These are phyloP conservation scores for Lanzia echinophila DNA, from an alignment of 2,329 filamentous ascomycete genomes.

Conservation along the genomic window DNA sequence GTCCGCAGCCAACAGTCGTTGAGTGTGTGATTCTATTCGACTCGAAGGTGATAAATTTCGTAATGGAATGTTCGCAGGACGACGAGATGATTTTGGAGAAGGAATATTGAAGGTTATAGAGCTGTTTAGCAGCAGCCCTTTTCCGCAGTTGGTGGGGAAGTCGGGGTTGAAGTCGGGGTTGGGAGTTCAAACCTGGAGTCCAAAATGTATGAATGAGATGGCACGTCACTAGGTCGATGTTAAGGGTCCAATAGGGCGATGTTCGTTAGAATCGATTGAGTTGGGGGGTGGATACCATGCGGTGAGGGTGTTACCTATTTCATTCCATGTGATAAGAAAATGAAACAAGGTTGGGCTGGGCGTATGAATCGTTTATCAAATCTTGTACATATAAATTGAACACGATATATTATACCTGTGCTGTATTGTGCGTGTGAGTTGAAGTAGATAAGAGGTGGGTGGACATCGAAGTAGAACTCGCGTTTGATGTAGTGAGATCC, in stretches of 20 bases:
- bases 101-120: conserved; percentile 80
- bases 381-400: conserved; percentile 1
- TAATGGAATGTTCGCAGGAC: conserved; percentile 80
- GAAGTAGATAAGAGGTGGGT: conserved; percentile 62
- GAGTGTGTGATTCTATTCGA: conserved; percentile 32
- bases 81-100: conserved; percentile 57
- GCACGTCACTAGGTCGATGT: conserved; percentile 8
- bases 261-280: conserved; percentile 2
- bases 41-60: conserved; percentile 54
- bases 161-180: conserved; percentile 3
- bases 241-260: neutral
- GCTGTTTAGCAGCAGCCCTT: conserved; percentile 68
- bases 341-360: conserved; percentile 1
- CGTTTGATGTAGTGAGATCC: conserved; percentile 98
- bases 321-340: conserved; percentile 10
- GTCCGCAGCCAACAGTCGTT: conserved; percentile 40
- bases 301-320: conserved; percentile 1
- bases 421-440: neutral
- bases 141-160: conserved; percentile 13
- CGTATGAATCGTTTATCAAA: conserved; percentile 1
- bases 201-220: conserved; percentile 8
- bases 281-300: conserved; percentile 6
- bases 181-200: neutral
- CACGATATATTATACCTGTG: conserved; percentile 5
- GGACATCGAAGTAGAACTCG: conserved; percentile 97